Evolutionary conservation across 2,329 filamentous ascomycete genomes (phyloP), one percentile per base, ranked within the genome.

Genomic region (Scedosporium minutisporum): DNA sequence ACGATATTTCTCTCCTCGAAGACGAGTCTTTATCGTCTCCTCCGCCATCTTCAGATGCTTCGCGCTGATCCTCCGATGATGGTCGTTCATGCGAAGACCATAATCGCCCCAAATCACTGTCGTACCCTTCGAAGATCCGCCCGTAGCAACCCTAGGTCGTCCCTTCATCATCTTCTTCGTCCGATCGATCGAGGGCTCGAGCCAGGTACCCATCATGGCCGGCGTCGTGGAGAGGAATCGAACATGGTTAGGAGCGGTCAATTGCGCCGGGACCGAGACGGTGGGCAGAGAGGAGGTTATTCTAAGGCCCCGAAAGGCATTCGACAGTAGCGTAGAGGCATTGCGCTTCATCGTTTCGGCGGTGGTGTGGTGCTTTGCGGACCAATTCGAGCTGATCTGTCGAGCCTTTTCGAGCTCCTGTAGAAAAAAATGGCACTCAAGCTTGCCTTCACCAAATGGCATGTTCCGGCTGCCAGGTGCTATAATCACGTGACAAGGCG

Each of bases 21-120:
- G 79, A 65, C 93, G 84, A 70, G 86, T 85, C 74, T 91, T 93
- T 75, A 99, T 97, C 2, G 93, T 95, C 68, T 97, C 92, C 72
- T 96, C 93, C 65, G 91, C 95, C 71, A 91, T 87, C 77, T 93
- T 93, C 66, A 99, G 83, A 69, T 96, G 90, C 67, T 86, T 80
- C 25, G 95, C 90, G 68, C 89, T 91, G 73, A 99, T 90, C 71
- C 95, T 86, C 63, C 95, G 89, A 77, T 97, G 90, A 74, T 96
- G 90, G 76, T 99, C 95, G 66, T 82, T 87, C 87, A 99, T 95
- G 63, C 95, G 90, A 68, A 99, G 79, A 7, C 95, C 95, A 73
- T 93, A 99, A 74, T 97, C 93, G 62, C 95, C 95, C 91, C 92
- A 97, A 63, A 96, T 87, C 21, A 99, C 89, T 0, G 93, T 97